Evolutionary conservation across 2,329 filamentous ascomycete genomes (phyloP), one percentile per base, ranked within the genome.

Genomic region (Camillea tinctor): DNA sequence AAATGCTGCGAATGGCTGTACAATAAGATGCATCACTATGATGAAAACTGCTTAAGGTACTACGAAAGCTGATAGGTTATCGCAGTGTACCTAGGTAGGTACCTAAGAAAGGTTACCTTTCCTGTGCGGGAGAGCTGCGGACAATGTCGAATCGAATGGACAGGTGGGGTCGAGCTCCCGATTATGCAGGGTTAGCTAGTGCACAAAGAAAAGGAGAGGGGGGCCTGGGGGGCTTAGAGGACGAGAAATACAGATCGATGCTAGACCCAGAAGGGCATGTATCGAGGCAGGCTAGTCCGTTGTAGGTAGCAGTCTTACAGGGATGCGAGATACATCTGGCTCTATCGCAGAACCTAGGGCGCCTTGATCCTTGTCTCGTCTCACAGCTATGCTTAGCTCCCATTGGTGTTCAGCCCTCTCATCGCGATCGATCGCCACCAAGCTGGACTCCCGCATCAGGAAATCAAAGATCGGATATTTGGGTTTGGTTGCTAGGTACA

Each of bases 361-460:
- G 50, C 58, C 56, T 54, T 11, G 50, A 63, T 44, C 62, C 63
- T 49, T 64, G 63, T 57, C 64, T 65, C 36, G 13, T n/a, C 36
- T 44, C 51, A 57, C 2, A 52, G 54, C 53, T 55, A 40, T 48
- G 30, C 15, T 5, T 21, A 13, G 19, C 23, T 61, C 19, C 61
- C n/a, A 68, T 67, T 68, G 65, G 66, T 60, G 57, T 54, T 60
- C 52, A 20, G 15, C 8, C 17, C 17, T 26, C 49, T 36, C 56
- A 66, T 66, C 65, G 58, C 65, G 69, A 71, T 71, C 69, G 69
- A 71, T 70, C 64, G 67, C 64, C 57, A 57, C 62, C 55, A 60
- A 56, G 50, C 59, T 60, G 57, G 63, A 63, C 64, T 67, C 64
- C 66, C 66, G 61, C 67, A 67, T 69, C 67, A 67, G 64, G 62